A percentile compares a stretch with the other conserved stretches of the same genome.
Conservation (phyloP, 2,329 filamentous ascomycete species). For the Pestalotiopsis fici region DNA sequence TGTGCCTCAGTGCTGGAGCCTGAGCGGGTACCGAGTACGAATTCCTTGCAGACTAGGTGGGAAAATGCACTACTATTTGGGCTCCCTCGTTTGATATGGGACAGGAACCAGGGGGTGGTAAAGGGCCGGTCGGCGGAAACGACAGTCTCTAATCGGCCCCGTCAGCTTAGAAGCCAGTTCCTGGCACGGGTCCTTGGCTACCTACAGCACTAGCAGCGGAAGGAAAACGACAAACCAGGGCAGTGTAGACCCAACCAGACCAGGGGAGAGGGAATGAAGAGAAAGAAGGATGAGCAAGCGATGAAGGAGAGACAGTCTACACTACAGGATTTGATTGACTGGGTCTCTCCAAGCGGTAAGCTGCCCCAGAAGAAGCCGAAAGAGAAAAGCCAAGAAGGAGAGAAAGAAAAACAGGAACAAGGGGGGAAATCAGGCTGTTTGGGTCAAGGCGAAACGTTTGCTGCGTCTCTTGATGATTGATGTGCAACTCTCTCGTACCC, state of each 20-base stretch:
- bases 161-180: not conserved
- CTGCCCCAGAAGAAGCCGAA: too few species aligned
- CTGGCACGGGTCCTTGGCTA: not conserved
- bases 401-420: not conserved
- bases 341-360: not conserved
- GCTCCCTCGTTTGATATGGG: slow-evolving; percentile 7
- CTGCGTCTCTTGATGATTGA: slow-evolving; percentile 5
- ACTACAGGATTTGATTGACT: not conserved
- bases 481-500: not conserved
- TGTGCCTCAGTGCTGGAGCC: not conserved
- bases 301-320: not conserved
- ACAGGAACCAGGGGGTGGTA: not conserved
- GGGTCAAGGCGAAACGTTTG: not conserved
- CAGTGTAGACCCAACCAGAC: not conserved
- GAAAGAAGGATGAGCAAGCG: not conserved
- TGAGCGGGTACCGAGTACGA: not conserved
- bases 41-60: not conserved
- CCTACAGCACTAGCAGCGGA: not conserved
- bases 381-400: not conserved
- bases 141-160: not conserved
- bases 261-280: not conserved
- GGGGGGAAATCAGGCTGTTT: slow-evolving; percentile 6
- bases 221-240: not conserved
- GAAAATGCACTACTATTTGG: not conserved
- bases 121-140: slow-evolving; percentile 1